These are phyloP conservation scores for Pholiota conissans DNA, from an alignment of 768 basidiomycete genomes.

Conservation along the genomic window DNA sequence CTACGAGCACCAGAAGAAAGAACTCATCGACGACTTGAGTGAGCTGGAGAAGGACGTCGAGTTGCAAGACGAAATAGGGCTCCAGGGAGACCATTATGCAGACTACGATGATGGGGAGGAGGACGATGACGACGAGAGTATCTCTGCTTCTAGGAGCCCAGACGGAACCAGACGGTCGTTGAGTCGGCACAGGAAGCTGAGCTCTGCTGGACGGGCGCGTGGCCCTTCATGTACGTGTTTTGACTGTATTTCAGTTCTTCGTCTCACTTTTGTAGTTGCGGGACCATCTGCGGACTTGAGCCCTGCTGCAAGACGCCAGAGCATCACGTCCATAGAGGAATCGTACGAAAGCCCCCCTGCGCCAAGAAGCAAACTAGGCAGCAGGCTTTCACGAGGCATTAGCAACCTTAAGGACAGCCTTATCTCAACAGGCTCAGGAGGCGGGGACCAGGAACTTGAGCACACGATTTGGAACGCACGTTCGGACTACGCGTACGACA, in stretches of 20 bases:
- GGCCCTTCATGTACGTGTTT: conserved; percentile 18
- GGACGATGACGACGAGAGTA: conserved; percentile 45
- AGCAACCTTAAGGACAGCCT: conserved; percentile 53
- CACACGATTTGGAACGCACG: conserved; percentile 76
- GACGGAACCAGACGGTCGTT: conserved; percentile 23
- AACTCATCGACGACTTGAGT: conserved; percentile 60
- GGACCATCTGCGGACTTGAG: neutral
- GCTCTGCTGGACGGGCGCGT: conserved; percentile 22
- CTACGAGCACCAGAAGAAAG: conserved; percentile 75
- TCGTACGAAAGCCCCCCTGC: conserved; percentile 35
- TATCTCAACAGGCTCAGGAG: conserved; percentile 30
- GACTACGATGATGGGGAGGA: conserved; percentile 65
- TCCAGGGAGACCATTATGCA: conserved; percentile 51
- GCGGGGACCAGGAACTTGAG: conserved; percentile 10
- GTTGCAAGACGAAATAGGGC: conserved; percentile 60
- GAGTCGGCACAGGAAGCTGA: conserved; percentile 36
- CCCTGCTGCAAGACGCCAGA: conserved; percentile 31
- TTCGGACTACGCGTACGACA: conserved; percentile 81
- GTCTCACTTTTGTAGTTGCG: neutral
- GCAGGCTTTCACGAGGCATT: conserved; percentile 46
- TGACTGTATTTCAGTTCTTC: neutral
- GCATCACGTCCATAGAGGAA: conserved; percentile 53
- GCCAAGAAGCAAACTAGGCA: conserved; percentile 27
- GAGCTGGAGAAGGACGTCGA: conserved; percentile 58
- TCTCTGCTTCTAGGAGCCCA: conserved; percentile 33